Evolutionary conservation across 108 stramenopile genomes (phyloP).

Genomic region (Bacterosira constricta): DNA sequence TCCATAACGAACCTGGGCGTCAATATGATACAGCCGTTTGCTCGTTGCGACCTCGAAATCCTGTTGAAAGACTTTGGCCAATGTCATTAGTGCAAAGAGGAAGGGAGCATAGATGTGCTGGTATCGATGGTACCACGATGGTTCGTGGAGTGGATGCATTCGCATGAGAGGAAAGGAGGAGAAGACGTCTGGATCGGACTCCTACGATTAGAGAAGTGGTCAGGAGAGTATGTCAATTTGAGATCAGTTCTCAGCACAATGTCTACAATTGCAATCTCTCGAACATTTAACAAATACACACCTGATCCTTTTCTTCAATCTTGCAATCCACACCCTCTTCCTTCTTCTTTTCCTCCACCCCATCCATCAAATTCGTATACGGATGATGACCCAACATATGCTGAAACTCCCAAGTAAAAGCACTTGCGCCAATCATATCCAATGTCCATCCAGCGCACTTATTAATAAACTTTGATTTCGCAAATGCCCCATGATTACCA

Average conservation of each 20-base stretch:
- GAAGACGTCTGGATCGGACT: slow-evolving; percentile 71
- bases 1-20: slow-evolving; percentile 66
- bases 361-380: slow-evolving; percentile 79
- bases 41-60: slow-evolving; percentile 52
- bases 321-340: slow-evolving; percentile 38
- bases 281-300: no score
- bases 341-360: slow-evolving; percentile 61
- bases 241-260: no score
- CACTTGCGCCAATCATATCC: slow-evolving; percentile 68
- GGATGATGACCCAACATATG: slow-evolving; percentile 89
- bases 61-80: slow-evolving; percentile 64
- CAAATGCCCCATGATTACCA: slow-evolving; percentile 77
- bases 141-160: slow-evolving; percentile 58
- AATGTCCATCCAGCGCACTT: slow-evolving; percentile 65
- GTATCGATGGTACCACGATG: slow-evolving; percentile 53
- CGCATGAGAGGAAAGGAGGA: slow-evolving; percentile 61
- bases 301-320: slow-evolving; percentile 53
- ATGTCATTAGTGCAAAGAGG: slow-evolving; percentile 62
- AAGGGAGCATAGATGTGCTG: slow-evolving; percentile 65
- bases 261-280: no score
- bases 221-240: no score
- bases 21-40: slow-evolving; percentile 62
- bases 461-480: slow-evolving; percentile 37
- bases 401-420: slow-evolving; percentile 71
- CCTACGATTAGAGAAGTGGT: no score